These are phyloP conservation scores for Galeopsis tetrahit DNA, from an alignment of 257 asterid genomes.

Conservation along the genomic window DNA sequence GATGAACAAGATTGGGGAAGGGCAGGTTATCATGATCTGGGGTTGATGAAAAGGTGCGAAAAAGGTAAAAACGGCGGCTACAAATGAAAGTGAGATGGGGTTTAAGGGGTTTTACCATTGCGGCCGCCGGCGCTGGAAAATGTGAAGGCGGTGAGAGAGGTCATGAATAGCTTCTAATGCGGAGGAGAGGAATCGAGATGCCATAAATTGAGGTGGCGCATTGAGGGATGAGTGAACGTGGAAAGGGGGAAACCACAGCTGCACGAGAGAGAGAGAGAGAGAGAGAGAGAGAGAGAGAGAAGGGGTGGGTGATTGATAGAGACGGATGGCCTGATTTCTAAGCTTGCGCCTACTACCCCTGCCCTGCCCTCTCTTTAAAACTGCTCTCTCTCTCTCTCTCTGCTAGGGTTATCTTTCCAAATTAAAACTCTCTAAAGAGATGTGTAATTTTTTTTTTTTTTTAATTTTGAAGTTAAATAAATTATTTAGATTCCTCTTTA, in stretches of 20 bases:
- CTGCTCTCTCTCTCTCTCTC: no score
- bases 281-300: neutral
- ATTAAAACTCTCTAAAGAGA: no score
- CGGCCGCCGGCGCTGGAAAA: slow-evolving; percentile 44
- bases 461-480: no score
- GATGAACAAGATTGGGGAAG: slow-evolving; percentile 40
- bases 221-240: slow-evolving; percentile 45
- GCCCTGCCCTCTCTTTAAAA: no score
- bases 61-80: slow-evolving; percentile 27
- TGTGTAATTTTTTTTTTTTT: no score
- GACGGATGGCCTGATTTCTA: no score
- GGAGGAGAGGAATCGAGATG: slow-evolving; percentile 29
- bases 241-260: slow-evolving; percentile 45
- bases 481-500: no score
- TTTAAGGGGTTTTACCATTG: slow-evolving; percentile 69
- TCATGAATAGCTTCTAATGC: slow-evolving; percentile 37
- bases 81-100: slow-evolving; percentile 38
- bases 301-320: neutral
- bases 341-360: no score
- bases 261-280: neutral
- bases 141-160: slow-evolving; percentile 38
- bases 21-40: slow-evolving; percentile 30
- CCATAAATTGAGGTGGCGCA: slow-evolving; percentile 47
- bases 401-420: no score
- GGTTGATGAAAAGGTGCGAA: slow-evolving; percentile 46